A percentile compares a stretch with the other conserved stretches of the same genome.
Conservation (phyloP, 2,329 filamentous ascomycete species). For the Macroventuria anomochaeta region DNA sequence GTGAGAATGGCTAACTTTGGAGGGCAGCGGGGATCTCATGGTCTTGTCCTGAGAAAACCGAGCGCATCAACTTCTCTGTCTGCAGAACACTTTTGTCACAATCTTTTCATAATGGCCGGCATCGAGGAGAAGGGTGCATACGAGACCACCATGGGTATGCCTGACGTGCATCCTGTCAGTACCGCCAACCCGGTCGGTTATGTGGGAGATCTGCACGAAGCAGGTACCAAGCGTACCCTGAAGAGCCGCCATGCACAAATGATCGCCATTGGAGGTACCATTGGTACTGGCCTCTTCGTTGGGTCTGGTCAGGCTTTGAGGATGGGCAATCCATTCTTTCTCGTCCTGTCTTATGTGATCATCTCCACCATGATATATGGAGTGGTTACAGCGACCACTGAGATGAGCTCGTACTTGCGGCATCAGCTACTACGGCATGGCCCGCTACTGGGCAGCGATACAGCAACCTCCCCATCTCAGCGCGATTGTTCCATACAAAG, state of each 20-base stretch:
- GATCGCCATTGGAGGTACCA: background rate
- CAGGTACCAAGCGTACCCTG: background rate
- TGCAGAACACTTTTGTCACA: background rate
- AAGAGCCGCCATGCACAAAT: background rate
- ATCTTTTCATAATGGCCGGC: background rate
- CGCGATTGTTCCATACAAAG: background rate
- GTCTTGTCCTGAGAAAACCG: background rate
- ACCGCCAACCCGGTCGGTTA: background rate
- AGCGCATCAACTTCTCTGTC: background rate
- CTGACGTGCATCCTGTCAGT: background rate
- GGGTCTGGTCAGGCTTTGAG: background rate
- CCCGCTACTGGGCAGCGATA: slow-evolving; percentile 4
- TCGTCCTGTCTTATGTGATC: background rate
- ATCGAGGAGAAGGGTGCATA: background rate
- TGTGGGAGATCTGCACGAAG: background rate
- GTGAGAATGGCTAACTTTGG: background rate
- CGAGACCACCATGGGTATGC: background rate
- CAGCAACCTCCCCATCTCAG: slow-evolving; percentile 3
- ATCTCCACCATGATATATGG: background rate
- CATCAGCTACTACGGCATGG: slow-evolving; percentile 4
- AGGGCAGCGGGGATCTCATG: background rate
- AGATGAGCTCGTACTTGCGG: background rate
- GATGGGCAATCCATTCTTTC: background rate
- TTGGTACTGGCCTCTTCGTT: background rate
- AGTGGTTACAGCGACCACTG: background rate